Percentiles rank a stretch among this genome's conserved stretches.
Conservation (phyloP, 1,284 basidiomycete genomes). For the Rhizopogon hawkerae region DNA sequence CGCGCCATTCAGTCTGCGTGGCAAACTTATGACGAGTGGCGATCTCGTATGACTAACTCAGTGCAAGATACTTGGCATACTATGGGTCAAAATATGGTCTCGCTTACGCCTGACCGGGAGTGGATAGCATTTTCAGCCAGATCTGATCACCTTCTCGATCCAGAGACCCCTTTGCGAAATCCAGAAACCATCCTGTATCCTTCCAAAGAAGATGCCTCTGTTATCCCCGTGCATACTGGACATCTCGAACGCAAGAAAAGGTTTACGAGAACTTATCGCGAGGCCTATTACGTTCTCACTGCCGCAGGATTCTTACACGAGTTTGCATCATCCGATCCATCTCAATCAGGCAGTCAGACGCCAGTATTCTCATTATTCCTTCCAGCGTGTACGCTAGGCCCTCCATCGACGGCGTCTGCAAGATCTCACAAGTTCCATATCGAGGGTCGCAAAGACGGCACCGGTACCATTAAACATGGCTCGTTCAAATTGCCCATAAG, state of each 20-base stretch:
- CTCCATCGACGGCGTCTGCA: constrained; percentile 67
- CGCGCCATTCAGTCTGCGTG: constrained; percentile 94
- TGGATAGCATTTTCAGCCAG: constrained; percentile 96
- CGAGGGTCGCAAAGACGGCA: constrained; percentile 84
- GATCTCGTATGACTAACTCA: constrained; percentile 73
- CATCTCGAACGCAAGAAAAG: constrained; percentile 95
- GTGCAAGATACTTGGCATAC: constrained; percentile 77
- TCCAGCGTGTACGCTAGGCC: constrained; percentile 92
- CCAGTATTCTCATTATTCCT: constrained; percentile 90
- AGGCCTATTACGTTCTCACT: constrained; percentile 89
- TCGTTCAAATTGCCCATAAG: constrained; percentile 36
- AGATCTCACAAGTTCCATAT: constrained; percentile 96
- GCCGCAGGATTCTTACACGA: constrained; percentile 95
- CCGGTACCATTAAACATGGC: constrained; percentile 53
- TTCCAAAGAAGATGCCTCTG: constrained; percentile 86
- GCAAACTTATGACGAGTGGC: constrained; percentile 98
- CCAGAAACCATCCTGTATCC: constrained; percentile 82
- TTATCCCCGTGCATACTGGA: constrained; percentile 84
- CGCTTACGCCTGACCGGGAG: constrained; percentile 86
- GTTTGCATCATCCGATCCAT: constrained; percentile 75
- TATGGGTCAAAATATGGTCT: constrained; percentile 74
- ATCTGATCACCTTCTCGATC: constrained; percentile 93
- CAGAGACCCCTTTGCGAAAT: constrained; percentile 87
- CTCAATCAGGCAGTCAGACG: constrained; percentile 43
- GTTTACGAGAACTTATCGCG: constrained; percentile 86